Percentiles rank a stretch among this genome's conserved stretches.
phyloP scores from a whole-genome alignment of 2,329 filamentous ascomycete genomes.

The Xylaria sp. region DNA sequence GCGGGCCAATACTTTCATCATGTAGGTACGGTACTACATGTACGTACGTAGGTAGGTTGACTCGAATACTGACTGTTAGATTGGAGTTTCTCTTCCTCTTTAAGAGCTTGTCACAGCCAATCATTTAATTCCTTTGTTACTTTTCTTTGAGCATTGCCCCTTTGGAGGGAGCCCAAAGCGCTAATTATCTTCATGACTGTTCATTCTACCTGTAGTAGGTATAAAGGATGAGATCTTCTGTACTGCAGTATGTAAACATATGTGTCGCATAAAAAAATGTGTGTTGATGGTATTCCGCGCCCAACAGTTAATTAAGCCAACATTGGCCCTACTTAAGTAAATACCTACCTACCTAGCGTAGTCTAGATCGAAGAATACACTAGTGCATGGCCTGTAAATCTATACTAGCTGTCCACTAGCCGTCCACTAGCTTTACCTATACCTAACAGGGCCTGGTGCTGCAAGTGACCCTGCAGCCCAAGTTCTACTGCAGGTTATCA shows the following conservation, averaged over 20 bases:
- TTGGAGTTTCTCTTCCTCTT: neutral
- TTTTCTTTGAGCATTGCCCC: neutral
- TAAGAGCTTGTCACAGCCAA: conserved; percentile 18
- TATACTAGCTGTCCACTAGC: conserved; percentile 4
- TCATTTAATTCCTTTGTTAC: conserved; percentile 1
- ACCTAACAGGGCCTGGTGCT: neutral
- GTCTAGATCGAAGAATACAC: too few species aligned
- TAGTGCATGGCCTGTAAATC: too few species aligned
- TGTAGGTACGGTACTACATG: neutral
- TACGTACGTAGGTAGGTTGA: neutral
- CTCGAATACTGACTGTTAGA: neutral
- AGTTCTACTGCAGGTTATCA: conserved; percentile 20
- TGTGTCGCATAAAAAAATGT: neutral
- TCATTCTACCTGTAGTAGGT: too few species aligned
- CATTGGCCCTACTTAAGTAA: too few species aligned
- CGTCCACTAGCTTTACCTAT: too few species aligned
- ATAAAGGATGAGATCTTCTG: too few species aligned
- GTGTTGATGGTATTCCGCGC: neutral
- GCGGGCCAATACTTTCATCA: conserved; percentile 18
- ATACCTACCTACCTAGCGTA: too few species aligned
- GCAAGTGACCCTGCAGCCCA: conserved; percentile 32
- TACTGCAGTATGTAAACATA: neutral
- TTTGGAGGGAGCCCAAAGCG: neutral
- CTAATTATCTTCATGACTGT: too few species aligned
- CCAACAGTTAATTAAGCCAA: neutral